phyloP scores from a whole-genome alignment of 148 eudicot genomes.

The Rhododendron kiyosumense region DNA sequence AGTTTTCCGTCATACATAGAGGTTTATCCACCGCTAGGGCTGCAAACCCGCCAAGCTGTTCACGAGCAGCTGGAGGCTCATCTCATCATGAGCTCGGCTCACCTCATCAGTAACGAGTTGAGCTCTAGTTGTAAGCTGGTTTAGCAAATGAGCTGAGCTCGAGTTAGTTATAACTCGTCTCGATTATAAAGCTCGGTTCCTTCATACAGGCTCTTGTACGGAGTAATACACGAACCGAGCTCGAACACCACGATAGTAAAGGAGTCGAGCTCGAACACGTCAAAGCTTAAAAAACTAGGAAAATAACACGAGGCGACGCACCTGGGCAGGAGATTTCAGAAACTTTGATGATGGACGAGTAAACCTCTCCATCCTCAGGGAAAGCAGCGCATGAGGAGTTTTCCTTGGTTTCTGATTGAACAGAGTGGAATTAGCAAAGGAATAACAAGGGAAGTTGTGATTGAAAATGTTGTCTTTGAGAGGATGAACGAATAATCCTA shows the following conservation, averaged over 20 bases:
- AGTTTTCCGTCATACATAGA: background rate
- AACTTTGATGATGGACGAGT: slow-evolving; percentile 10
- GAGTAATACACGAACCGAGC: background rate
- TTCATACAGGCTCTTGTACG: background rate
- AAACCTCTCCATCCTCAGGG: slow-evolving; percentile 4
- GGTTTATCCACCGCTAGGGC: background rate
- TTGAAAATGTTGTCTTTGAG: slow-evolving; percentile 17
- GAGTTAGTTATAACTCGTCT: background rate
- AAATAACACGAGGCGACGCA: slow-evolving; percentile 3
- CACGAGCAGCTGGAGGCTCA: background rate
- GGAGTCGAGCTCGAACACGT: background rate
- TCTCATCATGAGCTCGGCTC: background rate
- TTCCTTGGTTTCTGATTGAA: slow-evolving; percentile 9
- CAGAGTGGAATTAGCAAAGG: background rate
- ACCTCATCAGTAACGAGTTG: background rate
- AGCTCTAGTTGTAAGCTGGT: background rate
- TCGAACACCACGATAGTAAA: background rate
- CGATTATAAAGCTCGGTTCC: background rate
- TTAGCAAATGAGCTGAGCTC: background rate
- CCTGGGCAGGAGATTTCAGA: slow-evolving; percentile 22
- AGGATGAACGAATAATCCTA: slow-evolving; percentile 18
- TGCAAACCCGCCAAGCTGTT: background rate
- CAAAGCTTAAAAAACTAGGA: background rate
- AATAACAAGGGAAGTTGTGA: background rate
- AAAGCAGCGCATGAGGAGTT: slow-evolving; percentile 7